Evolutionary conservation across 192 early-diverging fungal species (phyloP).

Genomic region (Coemansia brasiliensis): DNA sequence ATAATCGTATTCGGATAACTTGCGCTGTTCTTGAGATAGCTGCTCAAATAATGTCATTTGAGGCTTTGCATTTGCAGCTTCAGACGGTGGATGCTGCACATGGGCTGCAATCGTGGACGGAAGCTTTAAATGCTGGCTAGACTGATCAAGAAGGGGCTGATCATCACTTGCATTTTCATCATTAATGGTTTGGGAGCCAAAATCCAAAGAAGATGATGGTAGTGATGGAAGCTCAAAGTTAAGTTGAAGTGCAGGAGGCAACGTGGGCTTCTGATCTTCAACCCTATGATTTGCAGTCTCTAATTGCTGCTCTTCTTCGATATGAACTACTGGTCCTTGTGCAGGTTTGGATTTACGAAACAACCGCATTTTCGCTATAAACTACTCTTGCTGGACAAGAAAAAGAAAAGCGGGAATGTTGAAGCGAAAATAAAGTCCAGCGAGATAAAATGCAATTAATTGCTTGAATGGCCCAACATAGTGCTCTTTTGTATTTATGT

Average conservation of each 20-base stretch:
- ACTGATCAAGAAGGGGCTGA: too few species aligned
- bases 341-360: slow-evolving; percentile 46
- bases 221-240: slow-evolving; percentile 30
- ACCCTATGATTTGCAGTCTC: not conserved
- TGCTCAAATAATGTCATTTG: not conserved
- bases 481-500: too few species aligned
- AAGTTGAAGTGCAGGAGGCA: slow-evolving; percentile 37
- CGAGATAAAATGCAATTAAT: slow-evolving; percentile 8
- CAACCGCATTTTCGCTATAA: slow-evolving; percentile 25
- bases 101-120: too few species aligned
- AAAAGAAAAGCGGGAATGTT: not conserved
- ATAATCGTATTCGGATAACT: not conserved
- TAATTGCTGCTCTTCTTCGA: too few species aligned
- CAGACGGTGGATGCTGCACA: not conserved
- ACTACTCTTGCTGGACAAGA: not conserved
- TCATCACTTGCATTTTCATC: not conserved
- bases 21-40: not conserved
- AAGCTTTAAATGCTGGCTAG: too few species aligned
- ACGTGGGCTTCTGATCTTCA: slow-evolving; percentile 4
- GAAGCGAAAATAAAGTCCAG: slow-evolving; percentile 4
- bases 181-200: not conserved
- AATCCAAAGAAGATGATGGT: slow-evolving; percentile 10
- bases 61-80: not conserved
- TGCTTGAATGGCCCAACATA: not conserved
- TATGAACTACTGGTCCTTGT: slow-evolving; percentile 4